These are phyloP conservation scores for Xylariaceae sp. DNA, from an alignment of 2,329 filamentous ascomycete species.

Conservation along the genomic window DNA sequence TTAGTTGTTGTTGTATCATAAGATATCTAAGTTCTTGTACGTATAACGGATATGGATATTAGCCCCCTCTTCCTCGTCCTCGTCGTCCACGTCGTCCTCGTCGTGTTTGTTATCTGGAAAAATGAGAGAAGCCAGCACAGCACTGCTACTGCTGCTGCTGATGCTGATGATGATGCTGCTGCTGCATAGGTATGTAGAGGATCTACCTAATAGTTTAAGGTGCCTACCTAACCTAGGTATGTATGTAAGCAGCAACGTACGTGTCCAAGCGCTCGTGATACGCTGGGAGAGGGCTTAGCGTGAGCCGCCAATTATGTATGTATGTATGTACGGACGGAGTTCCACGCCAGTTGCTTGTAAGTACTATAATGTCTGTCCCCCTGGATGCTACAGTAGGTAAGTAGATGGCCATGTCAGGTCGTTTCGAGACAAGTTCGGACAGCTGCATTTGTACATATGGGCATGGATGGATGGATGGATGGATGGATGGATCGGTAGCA, in stretches of 20 bases:
- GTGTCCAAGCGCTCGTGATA: background rate
- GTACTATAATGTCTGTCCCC: no score
- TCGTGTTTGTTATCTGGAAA: no score
- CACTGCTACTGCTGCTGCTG: no score
- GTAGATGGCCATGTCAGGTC: no score
- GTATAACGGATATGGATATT: slow-evolving; percentile 11
- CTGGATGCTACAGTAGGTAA: no score
- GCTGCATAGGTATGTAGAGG: background rate
- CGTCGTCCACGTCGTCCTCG: background rate
- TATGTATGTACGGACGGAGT: background rate
- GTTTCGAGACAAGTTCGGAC: slow-evolving; percentile 5
- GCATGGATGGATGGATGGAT: no score
- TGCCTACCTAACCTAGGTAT: background rate
- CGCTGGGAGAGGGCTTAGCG: no score
- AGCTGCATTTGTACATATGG: slow-evolving; percentile 8
- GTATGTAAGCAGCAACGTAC: background rate
- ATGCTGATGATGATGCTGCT: no score
- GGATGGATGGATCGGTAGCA: no score
- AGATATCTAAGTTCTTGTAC: slow-evolving; percentile 9
- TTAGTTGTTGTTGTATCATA: slow-evolving; percentile 24
- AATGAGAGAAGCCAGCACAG: no score
- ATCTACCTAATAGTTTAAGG: background rate
- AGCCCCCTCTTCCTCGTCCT: background rate
- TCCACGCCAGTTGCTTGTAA: no score
- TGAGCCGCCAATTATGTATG: background rate